Conservation (phyloP, 1,284 basidiomycete species). For the Leccinum huronense region DNA sequence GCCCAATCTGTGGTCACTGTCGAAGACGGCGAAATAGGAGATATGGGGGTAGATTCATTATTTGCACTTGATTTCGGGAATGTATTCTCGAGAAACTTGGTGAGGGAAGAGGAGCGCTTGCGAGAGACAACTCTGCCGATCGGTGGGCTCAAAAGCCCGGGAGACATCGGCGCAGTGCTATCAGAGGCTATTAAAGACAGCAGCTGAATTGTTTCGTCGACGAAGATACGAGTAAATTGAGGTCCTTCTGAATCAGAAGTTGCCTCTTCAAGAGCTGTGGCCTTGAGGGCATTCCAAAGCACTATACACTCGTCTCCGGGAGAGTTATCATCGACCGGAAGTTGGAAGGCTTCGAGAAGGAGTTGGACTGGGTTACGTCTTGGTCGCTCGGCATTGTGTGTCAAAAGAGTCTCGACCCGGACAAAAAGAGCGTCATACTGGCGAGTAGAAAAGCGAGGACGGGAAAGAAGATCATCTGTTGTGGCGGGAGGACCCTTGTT, state of each 20-base stretch:
- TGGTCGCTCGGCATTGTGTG: slow-evolving; percentile 38
- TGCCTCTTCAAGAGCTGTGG: slow-evolving; percentile 32
- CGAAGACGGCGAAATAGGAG: slow-evolving; percentile 29
- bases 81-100: slow-evolving; percentile 16
- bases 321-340: slow-evolving; percentile 39
- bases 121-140: slow-evolving; percentile 20
- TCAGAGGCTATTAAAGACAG: slow-evolving; percentile 28
- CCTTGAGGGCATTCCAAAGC: slow-evolving; percentile 56
- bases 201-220: slow-evolving; percentile 64
- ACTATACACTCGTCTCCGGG: slow-evolving; percentile 38
- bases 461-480: slow-evolving; percentile 48
- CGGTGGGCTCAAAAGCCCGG: slow-evolving; percentile 28
- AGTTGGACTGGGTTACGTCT: slow-evolving; percentile 56
- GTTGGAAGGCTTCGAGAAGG: slow-evolving; percentile 57
- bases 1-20: slow-evolving; percentile 45
- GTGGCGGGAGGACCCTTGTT: slow-evolving; percentile 37
- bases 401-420: slow-evolving; percentile 54
- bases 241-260: slow-evolving; percentile 26
- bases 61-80: slow-evolving; percentile 2
- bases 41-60: slow-evolving; percentile 17
- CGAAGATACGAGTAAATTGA: slow-evolving; percentile 49
- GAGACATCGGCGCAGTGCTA: slow-evolving; percentile 16
- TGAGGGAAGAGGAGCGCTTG: slow-evolving; percentile 24
- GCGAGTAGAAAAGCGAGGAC: slow-evolving; percentile 64
- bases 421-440: slow-evolving; percentile 61